These are phyloP conservation scores for Vachellia pachyceras DNA, from an alignment of 306 rosid species.

Conservation along the genomic window DNA sequence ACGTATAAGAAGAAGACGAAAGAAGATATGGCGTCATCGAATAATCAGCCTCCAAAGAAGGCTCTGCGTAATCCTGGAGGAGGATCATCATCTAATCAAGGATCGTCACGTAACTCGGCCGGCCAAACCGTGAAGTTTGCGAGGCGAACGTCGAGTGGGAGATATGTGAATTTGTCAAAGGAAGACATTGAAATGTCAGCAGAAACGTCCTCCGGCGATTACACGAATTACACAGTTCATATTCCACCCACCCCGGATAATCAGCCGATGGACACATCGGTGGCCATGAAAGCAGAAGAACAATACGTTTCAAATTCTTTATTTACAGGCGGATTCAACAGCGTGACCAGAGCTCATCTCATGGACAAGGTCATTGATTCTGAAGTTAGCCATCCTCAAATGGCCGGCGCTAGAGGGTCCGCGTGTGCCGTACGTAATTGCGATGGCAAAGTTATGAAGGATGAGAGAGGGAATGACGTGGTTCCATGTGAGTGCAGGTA, in stretches of 20 bases:
- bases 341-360: slow-evolving; percentile 84
- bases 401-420: slow-evolving; percentile 96
- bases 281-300: slow-evolving; percentile 87
- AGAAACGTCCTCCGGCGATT: slow-evolving; percentile 66
- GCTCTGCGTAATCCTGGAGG: slow-evolving; percentile 53
- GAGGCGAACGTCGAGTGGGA: slow-evolving; percentile 83
- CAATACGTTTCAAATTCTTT: slow-evolving; percentile 87
- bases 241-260: slow-evolving; percentile 92
- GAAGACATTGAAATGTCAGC: slow-evolving; percentile 89
- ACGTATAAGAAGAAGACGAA: neutral
- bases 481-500: slow-evolving; percentile 95
- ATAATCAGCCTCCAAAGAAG: slow-evolving; percentile 68
- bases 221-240: slow-evolving; percentile 87
- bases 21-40: slow-evolving; percentile 54
- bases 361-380: slow-evolving; percentile 96
- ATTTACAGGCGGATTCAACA: slow-evolving; percentile 89
- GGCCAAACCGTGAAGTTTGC: slow-evolving; percentile 82
- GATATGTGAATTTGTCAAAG: slow-evolving; percentile 76
- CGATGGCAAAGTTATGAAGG: slow-evolving; percentile 89
- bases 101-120: slow-evolving; percentile 37
- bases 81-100: slow-evolving; percentile 42
- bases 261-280: slow-evolving; percentile 76
- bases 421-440: slow-evolving; percentile 73
- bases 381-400: slow-evolving; percentile 86
- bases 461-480: slow-evolving; percentile 81